Base-by-base conservation (phyloP, 1,139 yeast species). In the Suhomyces terraborum region DNA sequence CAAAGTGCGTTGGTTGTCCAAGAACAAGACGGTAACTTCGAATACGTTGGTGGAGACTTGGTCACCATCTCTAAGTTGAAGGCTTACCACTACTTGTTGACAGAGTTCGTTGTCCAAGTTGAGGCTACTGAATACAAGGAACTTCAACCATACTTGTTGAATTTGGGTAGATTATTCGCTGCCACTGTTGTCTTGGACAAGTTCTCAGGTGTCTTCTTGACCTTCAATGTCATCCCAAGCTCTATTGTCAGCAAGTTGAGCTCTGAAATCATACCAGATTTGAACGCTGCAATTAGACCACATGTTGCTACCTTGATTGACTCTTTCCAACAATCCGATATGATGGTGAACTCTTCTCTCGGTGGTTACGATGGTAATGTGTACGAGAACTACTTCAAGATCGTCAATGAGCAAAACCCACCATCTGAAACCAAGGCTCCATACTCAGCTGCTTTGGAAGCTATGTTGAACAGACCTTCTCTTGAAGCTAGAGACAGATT, bases 341-440 rank as follows among this genome's bases (percentile, higher is more conserved):
- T 79, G 69, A 78, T 85, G 67, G 77, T 91, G 61, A 88, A 89
- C 67, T 80, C 97, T 2, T 84, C 96, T 24, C 77, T 91, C 49
- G 98, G 97, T 48, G 76, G 73, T 55, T 85, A 78, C 64, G 82
- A 88, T 56, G 98, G 98, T 51, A 85, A 89, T 61, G 82, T 88
- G 42, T 91, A 89, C 70, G 83, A 82, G 62, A 81, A 87, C 64
- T 89, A 89, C 63, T 80, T 80, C 59, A 61, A 56, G 28, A 64
- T 64, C 38, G 80, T 79, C 46, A 77, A 77, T 54, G 68, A 64
- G 39, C 65, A 66, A 36, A 80, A 80, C 59, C 77, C 81, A 44
- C 78, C 80, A 25, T 66, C 71, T 24, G 64, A 71, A 20, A 72
- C 79, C 40, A 80, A 80, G 55, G 85, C 88, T 28, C 80, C 84